Evolutionary conservation across 2,329 filamentous ascomycete genomes (phyloP).

Genomic region (Peltaster fructicola): DNA sequence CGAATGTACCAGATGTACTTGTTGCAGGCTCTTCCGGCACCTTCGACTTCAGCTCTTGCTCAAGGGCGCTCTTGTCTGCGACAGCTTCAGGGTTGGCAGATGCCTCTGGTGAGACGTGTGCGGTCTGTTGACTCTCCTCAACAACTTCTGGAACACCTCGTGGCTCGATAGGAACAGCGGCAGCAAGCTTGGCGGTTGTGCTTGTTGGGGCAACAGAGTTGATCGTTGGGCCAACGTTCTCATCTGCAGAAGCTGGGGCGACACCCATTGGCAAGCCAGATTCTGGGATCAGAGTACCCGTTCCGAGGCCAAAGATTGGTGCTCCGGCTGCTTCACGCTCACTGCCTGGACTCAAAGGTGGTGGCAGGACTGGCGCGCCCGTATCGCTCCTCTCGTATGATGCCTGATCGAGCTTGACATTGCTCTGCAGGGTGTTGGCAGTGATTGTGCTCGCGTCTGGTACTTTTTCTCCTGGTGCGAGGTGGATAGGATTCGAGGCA

Average conservation of each 20-base stretch:
- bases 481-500: constrained; percentile 58
- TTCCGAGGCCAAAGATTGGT: constrained; percentile 30
- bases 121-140: constrained; percentile 52
- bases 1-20: constrained; percentile 15
- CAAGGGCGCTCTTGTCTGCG: constrained; percentile 32
- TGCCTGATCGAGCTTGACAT: constrained; percentile 52
- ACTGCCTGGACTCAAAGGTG: constrained; percentile 28
- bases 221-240: constrained; percentile 22
- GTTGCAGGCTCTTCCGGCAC: constrained; percentile 25
- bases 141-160: constrained; percentile 42
- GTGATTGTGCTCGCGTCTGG: constrained; percentile 49
- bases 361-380: constrained; percentile 24
- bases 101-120: constrained; percentile 46
- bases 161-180: constrained; percentile 27
- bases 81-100: constrained; percentile 42
- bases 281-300: constrained; percentile 57
- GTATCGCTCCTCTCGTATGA: constrained; percentile 72
- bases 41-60: constrained; percentile 51
- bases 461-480: constrained; percentile 65
- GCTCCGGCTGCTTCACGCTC: constrained; percentile 23
- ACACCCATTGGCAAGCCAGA: constrained; percentile 56
- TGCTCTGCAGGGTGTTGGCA: constrained; percentile 51
- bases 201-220: constrained; percentile 26
- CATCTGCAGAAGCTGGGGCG: constrained; percentile 15
- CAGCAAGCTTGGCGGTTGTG: constrained; percentile 30